Base-by-base conservation (phyloP, 225 moss, liverwort and hornwort genomes). In the Bryoerythrophyllum caledonicum region DNA sequence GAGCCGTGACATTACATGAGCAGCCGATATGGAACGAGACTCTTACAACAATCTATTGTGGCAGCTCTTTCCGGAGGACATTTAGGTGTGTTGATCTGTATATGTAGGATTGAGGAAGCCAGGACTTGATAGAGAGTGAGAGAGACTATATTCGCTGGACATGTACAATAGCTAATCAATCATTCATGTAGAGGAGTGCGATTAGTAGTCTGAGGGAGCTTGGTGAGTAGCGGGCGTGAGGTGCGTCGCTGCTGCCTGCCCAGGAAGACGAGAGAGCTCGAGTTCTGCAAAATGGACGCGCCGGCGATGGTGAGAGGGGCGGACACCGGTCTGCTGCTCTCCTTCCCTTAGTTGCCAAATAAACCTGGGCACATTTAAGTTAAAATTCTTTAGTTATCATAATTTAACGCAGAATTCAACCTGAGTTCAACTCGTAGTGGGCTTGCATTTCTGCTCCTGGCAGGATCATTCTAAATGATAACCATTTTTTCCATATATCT, bases 141-240 rank as follows among this genome's bases (percentile, higher is more conserved):
- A 15, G 48, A 81, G 81, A 71, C 53, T 74, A 71, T 65, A 64
- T 59, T 67, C 72, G 59, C 71, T 71, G 71, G 79, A 56, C 63
- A 56, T 82, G 81, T 81, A 85, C 75, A 61, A 79, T 81, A 81
- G 48, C 75, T 53, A 43, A 54, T 75, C 67, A 70, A 64, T 52
- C 73, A 73, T 78, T 82, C 69, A 62, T 79, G 70, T 66, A 81
- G 80, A n/a, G 71, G 51, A 68, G 69, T 56, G 81, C 75, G 71
- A 68, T 14, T 16, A 71, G 55, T 23, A 67, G 56, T n/a, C n/a
- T n/a, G n/a, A n/a, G n/a, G n/a, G n/a, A n/a, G n/a, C n/a, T n/a
- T n/a, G n/a, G n/a, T n/a, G n/a, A n/a, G n/a, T n/a, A n/a, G n/a
- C n/a, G n/a, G n/a, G n/a, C n/a, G n/a, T n/a, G n/a, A n/a, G n/a